These are phyloP conservation scores for Punica granatum DNA, from an alignment of 345 rosid genomes.

Conservation along the genomic window DNA sequence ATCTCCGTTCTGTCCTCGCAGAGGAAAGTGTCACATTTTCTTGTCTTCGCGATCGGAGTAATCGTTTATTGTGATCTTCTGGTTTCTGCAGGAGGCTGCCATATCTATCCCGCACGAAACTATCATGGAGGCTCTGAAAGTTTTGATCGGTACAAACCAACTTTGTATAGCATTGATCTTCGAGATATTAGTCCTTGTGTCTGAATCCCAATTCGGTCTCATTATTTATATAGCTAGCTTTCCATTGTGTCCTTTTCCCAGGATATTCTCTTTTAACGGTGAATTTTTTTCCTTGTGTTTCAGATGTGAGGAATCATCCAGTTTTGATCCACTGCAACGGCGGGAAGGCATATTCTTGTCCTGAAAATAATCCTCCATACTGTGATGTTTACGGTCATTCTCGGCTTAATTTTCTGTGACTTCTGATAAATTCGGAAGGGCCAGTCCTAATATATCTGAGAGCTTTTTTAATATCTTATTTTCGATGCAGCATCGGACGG, in stretches of 20 bases:
- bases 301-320: conserved; percentile 87
- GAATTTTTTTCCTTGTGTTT: background rate
- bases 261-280: background rate
- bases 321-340: conserved; percentile 83
- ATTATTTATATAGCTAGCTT: too few relatives aligned
- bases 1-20: background rate
- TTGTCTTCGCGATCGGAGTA: too few relatives aligned
- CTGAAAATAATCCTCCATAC: too few relatives aligned
- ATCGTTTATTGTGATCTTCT: too few relatives aligned
- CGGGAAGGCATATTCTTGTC: conserved; percentile 69
- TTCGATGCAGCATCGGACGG: conserved; percentile 54
- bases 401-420: too few relatives aligned
- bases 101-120: conserved; percentile 43
- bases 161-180: background rate
- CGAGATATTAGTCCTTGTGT: background rate
- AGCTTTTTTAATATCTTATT: too few relatives aligned
- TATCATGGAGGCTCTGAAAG: conserved; percentile 59
- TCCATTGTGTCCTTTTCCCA: too few relatives aligned
- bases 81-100: conserved; percentile 49
- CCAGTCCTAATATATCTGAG: too few relatives aligned
- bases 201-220: too few relatives aligned
- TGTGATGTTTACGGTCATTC: too few relatives aligned
- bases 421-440: too few relatives aligned
- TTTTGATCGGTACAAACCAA: conserved; percentile 48
- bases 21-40: background rate